Evolutionary conservation across 2,329 filamentous ascomycete species (phyloP), one percentile per base, ranked within the genome.

Genomic region (Cryphonectria naterciae): DNA sequence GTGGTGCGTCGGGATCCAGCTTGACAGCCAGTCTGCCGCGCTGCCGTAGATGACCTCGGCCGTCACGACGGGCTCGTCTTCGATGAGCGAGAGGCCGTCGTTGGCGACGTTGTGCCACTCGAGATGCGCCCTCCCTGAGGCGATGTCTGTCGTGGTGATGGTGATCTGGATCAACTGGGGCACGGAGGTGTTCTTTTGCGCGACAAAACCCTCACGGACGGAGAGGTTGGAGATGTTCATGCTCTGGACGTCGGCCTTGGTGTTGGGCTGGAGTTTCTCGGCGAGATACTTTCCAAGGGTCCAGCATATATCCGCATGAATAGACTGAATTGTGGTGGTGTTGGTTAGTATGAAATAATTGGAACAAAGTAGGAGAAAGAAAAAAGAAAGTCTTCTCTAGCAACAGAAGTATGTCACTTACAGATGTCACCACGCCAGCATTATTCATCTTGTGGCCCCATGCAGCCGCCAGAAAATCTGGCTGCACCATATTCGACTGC

Each of bases 291-390:
- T 84, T 66, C 85, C 86, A 22, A 91, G 80, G 1, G 90, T 92
- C 79, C 88, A 85, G 2, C 87, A 88, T 80, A 91, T 90, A 73
- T 92, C 90, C 17, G 87, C 88, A 72, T 91, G 88, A 32, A 91
- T 77, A 4, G 81, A 83, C 76, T 77, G 28, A 15, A 22, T 19
- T 19, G 8, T 32, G 19, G 15, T 56, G 15, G 37, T n/a, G n/a
- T 13, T 49, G 43, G 63, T 77, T 11, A 75, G 54, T 28, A 22
- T 7, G 6, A 8, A 22, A 49, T 19, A 7, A 22, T 13, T 39
- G 17, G 10, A 49, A n/a, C 2, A 11, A 10, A n/a, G n/a, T 39
- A n/a, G n/a, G 46, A 49, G 1, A 49, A 49, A 4, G 46, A n/a
- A n/a, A 8, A 49, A 1, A 49, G 17, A 43, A 43, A 37, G 35